Percentiles rank a stretch among this genome's conserved stretches.
Evolutionary conservation across 805 yeast species (phyloP).

Genomic region (Ascoidea tarda): DNA sequence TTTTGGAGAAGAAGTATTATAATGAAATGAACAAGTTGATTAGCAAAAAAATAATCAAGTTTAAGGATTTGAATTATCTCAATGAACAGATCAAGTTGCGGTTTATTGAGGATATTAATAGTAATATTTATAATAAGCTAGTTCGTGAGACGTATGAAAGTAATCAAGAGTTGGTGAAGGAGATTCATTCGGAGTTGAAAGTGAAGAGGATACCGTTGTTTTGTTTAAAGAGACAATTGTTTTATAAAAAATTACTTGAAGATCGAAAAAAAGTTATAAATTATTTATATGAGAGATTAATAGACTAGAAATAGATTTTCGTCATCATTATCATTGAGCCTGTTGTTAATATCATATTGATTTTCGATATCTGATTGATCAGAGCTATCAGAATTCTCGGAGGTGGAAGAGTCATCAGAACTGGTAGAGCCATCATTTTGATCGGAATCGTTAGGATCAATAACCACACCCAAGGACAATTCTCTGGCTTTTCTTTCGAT

Average conservation of each 20-base stretch:
- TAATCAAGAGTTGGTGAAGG: neutral
- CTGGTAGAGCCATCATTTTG: neutral
- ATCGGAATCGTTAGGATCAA: neutral
- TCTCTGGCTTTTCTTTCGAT: constrained; percentile 10
- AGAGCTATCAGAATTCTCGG: neutral
- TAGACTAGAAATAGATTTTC: too few species aligned
- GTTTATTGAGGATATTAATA: neutral
- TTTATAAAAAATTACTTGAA: too few species aligned
- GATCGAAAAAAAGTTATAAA: neutral
- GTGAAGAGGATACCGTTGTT: neutral
- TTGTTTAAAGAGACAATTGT: neutral
- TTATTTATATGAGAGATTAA: too few species aligned
- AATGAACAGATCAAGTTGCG: too few species aligned
- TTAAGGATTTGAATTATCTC: neutral
- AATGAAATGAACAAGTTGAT: too few species aligned
- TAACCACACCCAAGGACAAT: constrained; percentile 3
- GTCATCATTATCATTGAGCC: too few species aligned
- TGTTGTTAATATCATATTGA: neutral
- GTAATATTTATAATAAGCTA: too few species aligned
- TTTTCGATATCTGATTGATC: neutral
- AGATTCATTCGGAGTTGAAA: neutral
- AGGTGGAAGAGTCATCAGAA: neutral
- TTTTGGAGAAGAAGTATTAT: neutral
- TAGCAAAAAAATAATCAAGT: too few species aligned
- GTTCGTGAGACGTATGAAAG: neutral